These are phyloP conservation scores for Boletus edulis DNA, from an alignment of 768 basidiomycete genomes.

Conservation along the genomic window DNA sequence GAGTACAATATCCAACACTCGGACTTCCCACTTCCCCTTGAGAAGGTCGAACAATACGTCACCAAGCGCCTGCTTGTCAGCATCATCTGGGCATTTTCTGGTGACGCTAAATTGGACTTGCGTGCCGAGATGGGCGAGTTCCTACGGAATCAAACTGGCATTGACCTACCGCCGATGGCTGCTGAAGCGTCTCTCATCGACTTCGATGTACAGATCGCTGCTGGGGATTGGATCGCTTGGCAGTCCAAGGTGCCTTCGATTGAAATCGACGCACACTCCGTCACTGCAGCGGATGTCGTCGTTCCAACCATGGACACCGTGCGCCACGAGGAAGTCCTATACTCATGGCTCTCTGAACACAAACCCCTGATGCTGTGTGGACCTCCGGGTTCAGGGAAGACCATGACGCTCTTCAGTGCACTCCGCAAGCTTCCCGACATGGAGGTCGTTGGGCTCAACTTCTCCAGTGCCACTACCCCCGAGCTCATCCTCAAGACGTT, in stretches of 20 bases:
- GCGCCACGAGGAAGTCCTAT: slow-evolving; percentile 96
- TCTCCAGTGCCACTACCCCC: slow-evolving; percentile 97
- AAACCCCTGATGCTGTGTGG: slow-evolving; percentile 98
- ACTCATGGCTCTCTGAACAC: slow-evolving; percentile 98
- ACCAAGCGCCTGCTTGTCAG: slow-evolving; percentile 85
- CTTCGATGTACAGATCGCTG: slow-evolving; percentile 86
- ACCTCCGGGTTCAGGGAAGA: slow-evolving; percentile 99
- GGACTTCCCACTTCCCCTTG: slow-evolving; percentile 86
- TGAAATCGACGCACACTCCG: slow-evolving; percentile 95
- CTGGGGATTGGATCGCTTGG: slow-evolving; percentile 91
- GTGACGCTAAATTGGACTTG: slow-evolving; percentile 89
- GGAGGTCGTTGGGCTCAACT: slow-evolving; percentile 99
- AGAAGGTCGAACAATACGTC: slow-evolving; percentile 89
- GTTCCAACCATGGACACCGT: slow-evolving; percentile 99
- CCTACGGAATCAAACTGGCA: slow-evolving; percentile 78
- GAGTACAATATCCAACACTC: slow-evolving; percentile 95
- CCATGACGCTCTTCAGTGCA: slow-evolving; percentile 98
- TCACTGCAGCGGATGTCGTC: slow-evolving; percentile 94
- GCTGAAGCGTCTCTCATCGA: slow-evolving; percentile 88
- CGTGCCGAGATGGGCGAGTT: slow-evolving; percentile 89
- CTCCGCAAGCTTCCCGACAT: slow-evolving; percentile 96
- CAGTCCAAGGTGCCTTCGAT: slow-evolving; percentile 89
- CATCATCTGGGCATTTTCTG: slow-evolving; percentile 97
- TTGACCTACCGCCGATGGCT: slow-evolving; percentile 79
- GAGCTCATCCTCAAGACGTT: slow-evolving; percentile 99